Conservation (phyloP, 495 filamentous ascomycete species). For the Extremus antarcticus region DNA sequence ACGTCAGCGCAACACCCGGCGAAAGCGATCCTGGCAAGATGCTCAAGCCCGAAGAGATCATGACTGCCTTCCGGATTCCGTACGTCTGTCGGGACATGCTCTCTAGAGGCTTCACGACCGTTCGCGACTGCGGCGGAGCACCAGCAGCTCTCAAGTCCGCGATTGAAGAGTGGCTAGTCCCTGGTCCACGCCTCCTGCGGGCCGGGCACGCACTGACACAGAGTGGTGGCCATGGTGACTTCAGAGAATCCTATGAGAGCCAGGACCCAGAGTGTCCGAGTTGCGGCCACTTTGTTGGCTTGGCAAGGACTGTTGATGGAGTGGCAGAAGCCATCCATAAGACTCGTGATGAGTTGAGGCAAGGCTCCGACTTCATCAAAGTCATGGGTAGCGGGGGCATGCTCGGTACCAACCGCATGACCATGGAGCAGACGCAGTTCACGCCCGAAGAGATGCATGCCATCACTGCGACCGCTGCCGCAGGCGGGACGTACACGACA, state of each 20-base stretch:
- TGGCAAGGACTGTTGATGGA: slow-evolving; percentile 40
- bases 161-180: slow-evolving; percentile 38
- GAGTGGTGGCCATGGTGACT: slow-evolving; percentile 47
- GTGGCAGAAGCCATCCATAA: slow-evolving; percentile 39
- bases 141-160: slow-evolving; percentile 40
- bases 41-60: slow-evolving; percentile 7
- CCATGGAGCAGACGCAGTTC: slow-evolving; percentile 43
- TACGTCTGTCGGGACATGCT: slow-evolving; percentile 40
- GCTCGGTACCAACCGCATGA: slow-evolving; percentile 39
- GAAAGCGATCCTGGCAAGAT: slow-evolving; percentile 19
- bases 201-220: slow-evolving; percentile 34
- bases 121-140: slow-evolving; percentile 44
- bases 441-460: slow-evolving; percentile 41
- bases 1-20: slow-evolving; percentile 38
- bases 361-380: slow-evolving; percentile 46
- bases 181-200: slow-evolving; percentile 35
- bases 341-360: slow-evolving; percentile 42
- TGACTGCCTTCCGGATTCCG: slow-evolving; percentile 32
- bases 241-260: slow-evolving; percentile 28
- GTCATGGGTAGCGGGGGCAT: slow-evolving; percentile 48
- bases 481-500: slow-evolving; percentile 42
- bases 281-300: slow-evolving; percentile 33
- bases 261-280: slow-evolving; percentile 34
- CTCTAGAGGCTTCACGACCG: slow-evolving; percentile 42
- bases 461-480: slow-evolving; percentile 36